Base-by-base conservation (phyloP, 768 basidiomycete species). In the Kwoniella sp. region DNA sequence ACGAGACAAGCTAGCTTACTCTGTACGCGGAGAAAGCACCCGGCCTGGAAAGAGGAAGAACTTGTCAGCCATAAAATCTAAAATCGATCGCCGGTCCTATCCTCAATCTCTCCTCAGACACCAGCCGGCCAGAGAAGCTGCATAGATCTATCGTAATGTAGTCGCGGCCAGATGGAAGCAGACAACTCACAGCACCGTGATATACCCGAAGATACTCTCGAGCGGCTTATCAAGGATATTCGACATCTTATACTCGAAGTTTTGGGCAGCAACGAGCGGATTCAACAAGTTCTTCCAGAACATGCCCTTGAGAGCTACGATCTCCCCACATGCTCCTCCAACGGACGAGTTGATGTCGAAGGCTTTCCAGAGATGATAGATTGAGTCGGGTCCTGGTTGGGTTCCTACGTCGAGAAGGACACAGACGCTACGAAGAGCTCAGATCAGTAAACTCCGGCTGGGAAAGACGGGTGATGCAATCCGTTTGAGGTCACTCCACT, bases 241-340 rank as follows among this genome's bases (percentile, higher is more conserved):
- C 30, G 90, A 70, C 75, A 77, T 77, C 80, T 94, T 95, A 82
- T 95, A 95, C 80, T 94, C 91, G 75, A 95, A 97, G 77, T 96
- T 95, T 77, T 96, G 94, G 0, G 92, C 90, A 0, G 94, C 93
- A 3, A 94, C 81, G 6, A 96, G 83, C 0, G 93, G 93, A 74
- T 96, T 97, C 65, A 92, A 71, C 55, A 92, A 83, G 24, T 85
- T 84, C 17, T 83, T 85, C 90, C 93, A 93, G 62, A 88, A 87
- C 82, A 87, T 88, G 65, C 94, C 95, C 79, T 97, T 97, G 82
- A 92, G 90, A 15, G 84, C 88, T 9, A 90, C 90, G 74, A 95
- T 92, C 80, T 98, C 95, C n/a, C 95, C 95, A 79, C 95, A 98
- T 12, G 95, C 93, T 19, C 94, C 95, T 12, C 86, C 94, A 13